phyloP scores from a whole-genome alignment of 192 early-diverging fungal genomes.

The Coemansia sp. region DNA sequence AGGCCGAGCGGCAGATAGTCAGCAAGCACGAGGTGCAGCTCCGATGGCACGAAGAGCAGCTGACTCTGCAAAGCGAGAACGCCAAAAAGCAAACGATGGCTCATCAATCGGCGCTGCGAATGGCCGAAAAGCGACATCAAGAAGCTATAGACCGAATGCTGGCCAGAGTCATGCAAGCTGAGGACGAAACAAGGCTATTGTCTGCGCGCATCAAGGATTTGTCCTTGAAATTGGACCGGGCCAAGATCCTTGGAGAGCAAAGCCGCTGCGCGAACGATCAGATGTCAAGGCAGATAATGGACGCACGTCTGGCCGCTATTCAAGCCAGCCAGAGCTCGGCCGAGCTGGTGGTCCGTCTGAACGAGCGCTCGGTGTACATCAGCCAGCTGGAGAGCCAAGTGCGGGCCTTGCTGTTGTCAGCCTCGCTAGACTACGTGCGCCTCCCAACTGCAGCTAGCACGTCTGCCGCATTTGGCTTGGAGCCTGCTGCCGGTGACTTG shows the following conservation, averaged over 20 bases:
- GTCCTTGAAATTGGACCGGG: constrained; percentile 13
- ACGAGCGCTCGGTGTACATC: constrained; percentile 16
- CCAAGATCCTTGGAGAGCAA: constrained; percentile 4
- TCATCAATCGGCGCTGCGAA: constrained; percentile 18
- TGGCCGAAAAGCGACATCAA: constrained; percentile 17
- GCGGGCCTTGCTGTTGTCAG: background rate
- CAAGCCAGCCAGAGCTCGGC: constrained; percentile 7
- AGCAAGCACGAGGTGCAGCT: constrained; percentile 11
- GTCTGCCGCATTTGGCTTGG: background rate
- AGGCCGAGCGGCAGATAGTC: constrained; percentile 1
- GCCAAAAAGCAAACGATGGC: background rate
- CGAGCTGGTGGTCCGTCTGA: constrained; percentile 15
- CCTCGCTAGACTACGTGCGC: background rate
- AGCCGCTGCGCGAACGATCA: background rate
- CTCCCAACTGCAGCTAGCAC: background rate
- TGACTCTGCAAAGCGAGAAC: constrained; percentile 14
- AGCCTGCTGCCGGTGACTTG: background rate
- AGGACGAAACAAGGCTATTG: constrained; percentile 13
- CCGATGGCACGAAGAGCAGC: constrained; percentile 27
- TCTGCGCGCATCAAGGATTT: constrained; percentile 16
- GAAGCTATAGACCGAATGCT: constrained; percentile 12
- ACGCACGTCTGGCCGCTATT: constrained; percentile 12
- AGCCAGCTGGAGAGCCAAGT: constrained; percentile 26
- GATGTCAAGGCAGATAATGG: constrained; percentile 11
- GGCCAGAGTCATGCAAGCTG: constrained; percentile 11